Conservation (phyloP, 2,329 filamentous ascomycete species). For the Furcasterigmium sp. region DNA sequence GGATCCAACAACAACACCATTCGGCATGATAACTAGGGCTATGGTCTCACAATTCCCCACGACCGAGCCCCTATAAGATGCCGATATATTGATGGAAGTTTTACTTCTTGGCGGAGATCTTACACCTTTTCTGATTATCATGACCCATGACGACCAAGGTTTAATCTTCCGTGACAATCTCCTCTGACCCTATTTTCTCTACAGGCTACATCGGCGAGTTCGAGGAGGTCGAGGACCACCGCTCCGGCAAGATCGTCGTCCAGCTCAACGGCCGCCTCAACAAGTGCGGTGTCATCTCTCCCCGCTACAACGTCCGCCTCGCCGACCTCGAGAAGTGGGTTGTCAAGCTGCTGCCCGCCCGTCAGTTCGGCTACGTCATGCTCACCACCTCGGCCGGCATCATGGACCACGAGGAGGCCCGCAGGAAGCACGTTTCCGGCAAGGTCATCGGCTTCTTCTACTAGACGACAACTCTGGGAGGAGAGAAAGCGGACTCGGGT, state of each 20-base stretch:
- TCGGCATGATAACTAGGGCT: slow-evolving; percentile 99
- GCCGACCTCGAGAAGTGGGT: slow-evolving; percentile 99
- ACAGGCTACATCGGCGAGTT: slow-evolving; percentile 98
- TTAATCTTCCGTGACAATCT: slow-evolving; percentile 88
- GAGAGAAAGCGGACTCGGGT: slow-evolving; percentile 11
- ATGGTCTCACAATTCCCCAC: slow-evolving; percentile 73
- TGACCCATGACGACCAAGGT: slow-evolving; percentile 77
- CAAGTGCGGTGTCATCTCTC: slow-evolving; percentile 99
- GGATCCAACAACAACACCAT: slow-evolving; percentile 21
- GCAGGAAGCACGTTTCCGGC: slow-evolving; percentile 94
- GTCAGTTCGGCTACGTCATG: slow-evolving; percentile 99
- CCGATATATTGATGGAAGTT: slow-evolving; percentile 99
- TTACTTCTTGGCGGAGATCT: slow-evolving; percentile 73
- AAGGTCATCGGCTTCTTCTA: slow-evolving; percentile 99
- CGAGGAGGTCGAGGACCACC: slow-evolving; percentile 99
- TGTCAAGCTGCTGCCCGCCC: slow-evolving; percentile 95
- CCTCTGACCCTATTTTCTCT: slow-evolving; percentile 42
- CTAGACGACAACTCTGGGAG: slow-evolving; percentile 44
- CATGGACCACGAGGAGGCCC: slow-evolving; percentile 96
- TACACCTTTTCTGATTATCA: slow-evolving; percentile 83
- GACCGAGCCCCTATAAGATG: slow-evolving; percentile 99
- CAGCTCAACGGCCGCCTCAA: slow-evolving; percentile 99
- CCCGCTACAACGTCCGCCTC: slow-evolving; percentile 99
- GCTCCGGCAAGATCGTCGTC: slow-evolving; percentile 99
- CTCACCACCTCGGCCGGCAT: slow-evolving; percentile 98